phyloP scores from a whole-genome alignment of 2,329 filamentous ascomycete genomes.

The Cryphonectria parasitica region DNA sequence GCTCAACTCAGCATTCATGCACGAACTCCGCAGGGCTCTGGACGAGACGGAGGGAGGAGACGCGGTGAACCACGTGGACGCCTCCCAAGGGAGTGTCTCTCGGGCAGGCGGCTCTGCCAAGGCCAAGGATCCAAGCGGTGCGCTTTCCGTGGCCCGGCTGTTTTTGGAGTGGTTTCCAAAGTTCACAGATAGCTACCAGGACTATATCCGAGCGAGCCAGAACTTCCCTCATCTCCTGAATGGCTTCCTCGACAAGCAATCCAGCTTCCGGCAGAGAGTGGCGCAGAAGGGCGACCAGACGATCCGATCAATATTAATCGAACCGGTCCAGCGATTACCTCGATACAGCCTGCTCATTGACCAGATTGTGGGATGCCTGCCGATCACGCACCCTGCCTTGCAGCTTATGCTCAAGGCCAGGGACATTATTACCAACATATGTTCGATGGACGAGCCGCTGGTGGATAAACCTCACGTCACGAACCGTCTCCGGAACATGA shows the following conservation, averaged over 20 bases:
- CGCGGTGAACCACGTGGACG: constrained; percentile 76
- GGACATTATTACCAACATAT: constrained; percentile 95
- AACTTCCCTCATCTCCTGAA: constrained; percentile 83
- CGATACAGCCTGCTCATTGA: constrained; percentile 97
- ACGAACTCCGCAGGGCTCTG: constrained; percentile 74
- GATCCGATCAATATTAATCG: constrained; percentile 89
- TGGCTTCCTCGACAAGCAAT: constrained; percentile 76
- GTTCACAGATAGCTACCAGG: constrained; percentile 88
- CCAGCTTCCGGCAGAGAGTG: constrained; percentile 80
- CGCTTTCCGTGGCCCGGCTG: constrained; percentile 75
- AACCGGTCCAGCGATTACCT: constrained; percentile 91
- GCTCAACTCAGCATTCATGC: constrained; percentile 80
- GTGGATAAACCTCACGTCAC: constrained; percentile 74
- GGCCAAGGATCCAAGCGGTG: constrained; percentile 74
- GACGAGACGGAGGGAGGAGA: constrained; percentile 83
- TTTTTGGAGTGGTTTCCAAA: constrained; percentile 91
- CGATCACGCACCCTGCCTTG: constrained; percentile 82
- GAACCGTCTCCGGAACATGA: constrained; percentile 73
- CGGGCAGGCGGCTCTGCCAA: constrained; percentile 49
- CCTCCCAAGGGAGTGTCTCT: constrained; percentile 49
- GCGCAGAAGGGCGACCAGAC: constrained; percentile 87
- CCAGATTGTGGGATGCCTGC: constrained; percentile 85
- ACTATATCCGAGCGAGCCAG: constrained; percentile 90
- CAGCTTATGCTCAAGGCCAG: constrained; percentile 83
- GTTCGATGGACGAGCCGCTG: constrained; percentile 78